Evolutionary conservation across 495 filamentous ascomycete genomes (phyloP).

Genomic region (Pseudevernia furfuracea): DNA sequence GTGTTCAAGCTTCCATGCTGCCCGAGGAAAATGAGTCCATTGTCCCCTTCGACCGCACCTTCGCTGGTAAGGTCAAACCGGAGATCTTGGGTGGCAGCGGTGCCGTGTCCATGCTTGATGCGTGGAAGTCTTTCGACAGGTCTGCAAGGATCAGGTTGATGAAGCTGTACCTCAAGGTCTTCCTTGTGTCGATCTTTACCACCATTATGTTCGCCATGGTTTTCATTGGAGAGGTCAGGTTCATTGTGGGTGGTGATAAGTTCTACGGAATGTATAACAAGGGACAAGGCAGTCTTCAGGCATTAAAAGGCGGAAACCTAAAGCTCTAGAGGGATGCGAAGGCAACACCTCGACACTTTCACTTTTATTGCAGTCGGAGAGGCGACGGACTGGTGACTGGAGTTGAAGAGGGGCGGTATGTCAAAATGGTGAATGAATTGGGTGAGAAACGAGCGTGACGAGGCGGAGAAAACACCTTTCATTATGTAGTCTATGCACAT

Average conservation of each 20-base stretch:
- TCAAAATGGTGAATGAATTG: neutral
- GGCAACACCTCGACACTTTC: neutral
- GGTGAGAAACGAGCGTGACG: neutral
- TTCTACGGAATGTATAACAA: constrained; percentile 17
- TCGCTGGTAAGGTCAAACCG: constrained; percentile 51
- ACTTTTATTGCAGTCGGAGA: neutral
- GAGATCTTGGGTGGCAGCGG: constrained; percentile 62
- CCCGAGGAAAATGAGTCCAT: constrained; percentile 62
- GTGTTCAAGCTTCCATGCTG: constrained; percentile 65
- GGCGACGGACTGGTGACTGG: too few species aligned
- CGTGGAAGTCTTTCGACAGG: constrained; percentile 62
- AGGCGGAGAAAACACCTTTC: neutral
- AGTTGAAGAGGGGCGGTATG: neutral
- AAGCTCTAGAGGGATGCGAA: neutral
- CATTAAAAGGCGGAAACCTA: neutral
- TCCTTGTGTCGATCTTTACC: constrained; percentile 44
- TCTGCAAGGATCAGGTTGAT: constrained; percentile 56
- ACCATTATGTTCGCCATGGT: constrained; percentile 36
- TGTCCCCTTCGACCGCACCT: constrained; percentile 68
- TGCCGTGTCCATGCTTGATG: constrained; percentile 58
- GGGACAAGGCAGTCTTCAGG: constrained; percentile 13
- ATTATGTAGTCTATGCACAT: neutral
- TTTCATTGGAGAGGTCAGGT: constrained; percentile 33
- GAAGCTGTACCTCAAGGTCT: constrained; percentile 61
- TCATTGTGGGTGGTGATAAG: constrained; percentile 31